A percentile compares a stretch with the other conserved stretches of the same genome.
Evolutionary conservation across 2,329 filamentous ascomycete species (phyloP).

Genomic region (Alternaria longipes): DNA sequence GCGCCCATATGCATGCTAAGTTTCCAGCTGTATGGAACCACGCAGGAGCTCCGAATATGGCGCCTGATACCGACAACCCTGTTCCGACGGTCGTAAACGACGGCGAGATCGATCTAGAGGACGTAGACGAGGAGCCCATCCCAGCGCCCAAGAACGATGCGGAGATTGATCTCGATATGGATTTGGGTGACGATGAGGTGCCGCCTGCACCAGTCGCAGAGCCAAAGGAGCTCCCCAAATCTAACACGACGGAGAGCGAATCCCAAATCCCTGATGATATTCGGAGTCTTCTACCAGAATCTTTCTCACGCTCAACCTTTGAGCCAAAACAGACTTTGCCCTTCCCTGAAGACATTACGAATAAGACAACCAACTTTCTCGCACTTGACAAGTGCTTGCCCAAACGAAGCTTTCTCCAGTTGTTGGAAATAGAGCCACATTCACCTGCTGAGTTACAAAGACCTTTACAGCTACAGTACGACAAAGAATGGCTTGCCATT

Average conservation of each 20-base stretch:
- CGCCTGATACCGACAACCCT: conserved; percentile 8
- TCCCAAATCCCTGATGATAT: conserved; percentile 68
- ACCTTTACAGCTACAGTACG: conserved; percentile 76
- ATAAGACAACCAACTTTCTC: conserved; percentile 82
- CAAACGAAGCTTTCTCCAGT: conserved; percentile 80
- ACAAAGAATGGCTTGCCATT: conserved; percentile 95
- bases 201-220: background rate
- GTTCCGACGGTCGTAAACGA: conserved; percentile 59
- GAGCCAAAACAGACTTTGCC: conserved; percentile 54
- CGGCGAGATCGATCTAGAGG: conserved; percentile 66
- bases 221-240: conserved; percentile 18
- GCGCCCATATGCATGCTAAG: conserved; percentile 89
- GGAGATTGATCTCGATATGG: conserved; percentile 55
- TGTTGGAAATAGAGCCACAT: conserved; percentile 64
- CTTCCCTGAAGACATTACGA: conserved; percentile 76
- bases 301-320: conserved; percentile 63
- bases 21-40: conserved; percentile 72
- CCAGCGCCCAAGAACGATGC: conserved; percentile 40
- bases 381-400: conserved; percentile 91
- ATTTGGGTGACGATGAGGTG: conserved; percentile 50
- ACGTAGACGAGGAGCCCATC: conserved; percentile 59
- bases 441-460: conserved; percentile 42
- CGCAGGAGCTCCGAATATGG: conserved; percentile 60
- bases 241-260: conserved; percentile 4
- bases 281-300: conserved; percentile 77